Conservation (phyloP, 139 green algal species). For the Volvox africanus region DNA sequence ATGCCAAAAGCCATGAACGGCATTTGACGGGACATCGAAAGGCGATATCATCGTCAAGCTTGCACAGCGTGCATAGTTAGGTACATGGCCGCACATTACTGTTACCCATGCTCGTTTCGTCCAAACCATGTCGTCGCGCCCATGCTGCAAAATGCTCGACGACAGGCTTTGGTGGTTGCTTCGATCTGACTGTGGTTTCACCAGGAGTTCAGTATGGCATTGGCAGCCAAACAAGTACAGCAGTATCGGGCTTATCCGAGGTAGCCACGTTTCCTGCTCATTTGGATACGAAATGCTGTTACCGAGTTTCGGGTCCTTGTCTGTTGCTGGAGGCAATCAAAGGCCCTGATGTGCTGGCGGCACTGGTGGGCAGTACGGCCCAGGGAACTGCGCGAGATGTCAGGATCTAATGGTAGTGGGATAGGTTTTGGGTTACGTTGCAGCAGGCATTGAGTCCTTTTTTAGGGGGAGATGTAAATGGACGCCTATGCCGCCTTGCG, state of each 20-base stretch:
- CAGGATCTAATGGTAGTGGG: neutral
- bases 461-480: too few species aligned
- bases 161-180: neutral
- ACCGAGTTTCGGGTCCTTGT: neutral
- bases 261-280: neutral
- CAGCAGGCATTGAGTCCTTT: too few species aligned
- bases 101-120: too few species aligned
- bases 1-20: too few species aligned
- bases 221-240: neutral
- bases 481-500: too few species aligned
- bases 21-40: too few species aligned
- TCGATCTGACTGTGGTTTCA: neutral
- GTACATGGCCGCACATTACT: too few species aligned
- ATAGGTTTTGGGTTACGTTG: neutral
- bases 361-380: neutral
- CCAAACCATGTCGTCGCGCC: too few species aligned
- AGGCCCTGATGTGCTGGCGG: neutral
- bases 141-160: too few species aligned
- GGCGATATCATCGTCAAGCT: too few species aligned
- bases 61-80: too few species aligned
- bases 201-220: neutral
- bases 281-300: neutral
- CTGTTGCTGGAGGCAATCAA: constrained; percentile 4
- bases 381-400: neutral
- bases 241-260: neutral